phyloP scores from a whole-genome alignment of 805 yeast species.

The Hanseniaspora thailandica region DNA sequence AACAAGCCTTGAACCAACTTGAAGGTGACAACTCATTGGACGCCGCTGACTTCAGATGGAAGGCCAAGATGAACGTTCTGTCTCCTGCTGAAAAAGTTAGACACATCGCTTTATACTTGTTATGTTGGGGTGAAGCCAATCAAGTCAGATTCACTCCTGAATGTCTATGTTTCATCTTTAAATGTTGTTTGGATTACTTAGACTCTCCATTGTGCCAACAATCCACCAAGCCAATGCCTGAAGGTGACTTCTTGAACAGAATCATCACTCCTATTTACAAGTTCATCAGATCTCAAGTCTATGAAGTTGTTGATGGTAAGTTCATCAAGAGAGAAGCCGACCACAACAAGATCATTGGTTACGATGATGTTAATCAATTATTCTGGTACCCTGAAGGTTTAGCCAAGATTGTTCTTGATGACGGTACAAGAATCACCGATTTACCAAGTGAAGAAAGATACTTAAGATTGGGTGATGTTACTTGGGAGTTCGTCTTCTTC shows the following conservation, averaged over 20 bases:
- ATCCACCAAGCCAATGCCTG: constrained; percentile 70
- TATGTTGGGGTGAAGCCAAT: constrained; percentile 84
- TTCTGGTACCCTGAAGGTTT: constrained; percentile 99
- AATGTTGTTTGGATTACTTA: constrained; percentile 86
- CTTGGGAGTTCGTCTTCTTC: constrained; percentile 84
- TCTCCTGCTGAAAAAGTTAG: constrained; percentile 70
- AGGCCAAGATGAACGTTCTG: constrained; percentile 60
- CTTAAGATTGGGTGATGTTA: constrained; percentile 77
- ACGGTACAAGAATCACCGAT: constrained; percentile 84
- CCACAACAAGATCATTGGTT: constrained; percentile 73
- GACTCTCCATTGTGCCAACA: constrained; percentile 84
- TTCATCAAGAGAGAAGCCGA: constrained; percentile 76
- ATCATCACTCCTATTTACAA: constrained; percentile 83
- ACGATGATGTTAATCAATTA: constrained; percentile 96
- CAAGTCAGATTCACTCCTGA: constrained; percentile 90
- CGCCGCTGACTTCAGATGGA: constrained; percentile 76
- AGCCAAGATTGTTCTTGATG: constrained; percentile 78
- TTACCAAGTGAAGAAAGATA: constrained; percentile 83
- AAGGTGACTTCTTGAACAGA: constrained; percentile 81
- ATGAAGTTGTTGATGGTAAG: constrained; percentile 70
- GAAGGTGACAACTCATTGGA: constrained; percentile 79
- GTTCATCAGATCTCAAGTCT: constrained; percentile 68
- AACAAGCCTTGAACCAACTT: constrained; percentile 46
- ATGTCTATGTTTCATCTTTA: constrained; percentile 84
- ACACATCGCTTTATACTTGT: constrained; percentile 61